Evolutionary conservation across 768 basidiomycete species (phyloP).

Genomic region (Amanita molliuscula): DNA sequence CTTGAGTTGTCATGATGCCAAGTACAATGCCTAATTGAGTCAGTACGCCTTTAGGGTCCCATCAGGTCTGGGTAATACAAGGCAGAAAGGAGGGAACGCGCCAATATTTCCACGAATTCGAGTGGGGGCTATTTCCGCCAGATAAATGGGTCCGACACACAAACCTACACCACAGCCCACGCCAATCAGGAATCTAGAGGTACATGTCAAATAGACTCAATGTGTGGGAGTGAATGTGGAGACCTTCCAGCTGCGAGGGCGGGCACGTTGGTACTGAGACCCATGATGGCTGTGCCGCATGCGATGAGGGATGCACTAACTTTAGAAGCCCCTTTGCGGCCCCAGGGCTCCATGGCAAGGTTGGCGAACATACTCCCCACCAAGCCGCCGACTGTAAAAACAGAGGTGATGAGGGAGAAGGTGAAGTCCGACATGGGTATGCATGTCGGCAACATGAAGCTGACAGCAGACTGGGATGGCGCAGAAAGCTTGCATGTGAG

Average conservation of each 20-base stretch:
- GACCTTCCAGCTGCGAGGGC: slow-evolving; percentile 60
- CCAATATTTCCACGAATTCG: slow-evolving; percentile 69
- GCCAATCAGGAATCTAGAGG: slow-evolving; percentile 51
- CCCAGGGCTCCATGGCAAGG: slow-evolving; percentile 56
- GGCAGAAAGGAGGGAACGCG: slow-evolving; percentile 17
- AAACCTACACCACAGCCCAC: slow-evolving; percentile 62
- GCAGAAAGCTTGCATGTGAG: slow-evolving; percentile 51
- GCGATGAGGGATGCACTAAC: slow-evolving; percentile 45
- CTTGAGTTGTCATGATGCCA: slow-evolving; percentile 82
- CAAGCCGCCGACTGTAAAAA: slow-evolving; percentile 85
- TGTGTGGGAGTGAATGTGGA: neutral
- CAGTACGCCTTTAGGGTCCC: slow-evolving; percentile 45
- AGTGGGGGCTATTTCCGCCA: slow-evolving; percentile 78
- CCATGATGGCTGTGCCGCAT: slow-evolving; percentile 58
- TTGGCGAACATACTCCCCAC: slow-evolving; percentile 65
- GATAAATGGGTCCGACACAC: slow-evolving; percentile 74
- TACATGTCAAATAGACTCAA: neutral
- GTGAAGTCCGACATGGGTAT: slow-evolving; percentile 67
- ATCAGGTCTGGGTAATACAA: neutral
- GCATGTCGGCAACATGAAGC: slow-evolving; percentile 53
- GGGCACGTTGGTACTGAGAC: slow-evolving; percentile 43
- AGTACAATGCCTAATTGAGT: slow-evolving; percentile 78
- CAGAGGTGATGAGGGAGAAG: slow-evolving; percentile 77
- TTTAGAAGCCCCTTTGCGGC: slow-evolving; percentile 59
- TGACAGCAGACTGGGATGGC: slow-evolving; percentile 12